Evolutionary conservation across 2,329 filamentous ascomycete genomes (phyloP).

Genomic region (Diaporthe ampelina): DNA sequence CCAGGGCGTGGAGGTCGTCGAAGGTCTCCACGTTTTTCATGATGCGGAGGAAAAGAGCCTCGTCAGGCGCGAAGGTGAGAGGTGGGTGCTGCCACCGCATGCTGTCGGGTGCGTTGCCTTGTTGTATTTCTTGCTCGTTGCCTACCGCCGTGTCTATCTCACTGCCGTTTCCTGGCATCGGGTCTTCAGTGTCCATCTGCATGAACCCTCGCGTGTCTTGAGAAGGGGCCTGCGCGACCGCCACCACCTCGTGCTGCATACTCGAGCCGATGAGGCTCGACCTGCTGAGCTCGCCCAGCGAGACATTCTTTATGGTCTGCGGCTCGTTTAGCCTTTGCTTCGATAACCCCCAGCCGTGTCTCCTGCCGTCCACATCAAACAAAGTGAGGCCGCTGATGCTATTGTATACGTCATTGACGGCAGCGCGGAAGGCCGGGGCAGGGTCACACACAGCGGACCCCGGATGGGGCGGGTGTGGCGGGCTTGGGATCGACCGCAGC

Average conservation of each 20-base stretch:
- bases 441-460: constrained; percentile 64
- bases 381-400: constrained; percentile 64
- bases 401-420: constrained; percentile 65
- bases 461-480: constrained; percentile 56
- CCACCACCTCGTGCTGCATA: neutral
- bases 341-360: constrained; percentile 64
- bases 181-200: neutral
- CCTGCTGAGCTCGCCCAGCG: constrained; percentile 35
- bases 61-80: constrained; percentile 38
- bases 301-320: constrained; percentile 48
- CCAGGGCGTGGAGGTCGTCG: constrained; percentile 58
- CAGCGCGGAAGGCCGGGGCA: constrained; percentile 60
- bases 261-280: neutral
- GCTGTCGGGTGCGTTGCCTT: neutral
- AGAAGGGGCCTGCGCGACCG: neutral
- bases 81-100: neutral
- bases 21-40: constrained; percentile 56
- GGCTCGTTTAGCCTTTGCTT: constrained; percentile 54
- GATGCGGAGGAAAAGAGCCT: constrained; percentile 56
- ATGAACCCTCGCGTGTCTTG: neutral
- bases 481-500: constrained; percentile 59
- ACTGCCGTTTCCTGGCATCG: constrained; percentile 44
- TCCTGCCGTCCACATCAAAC: constrained; percentile 61
- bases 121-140: neutral
- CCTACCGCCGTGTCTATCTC: neutral